phyloP scores from a whole-genome alignment of 305 asterid genomes.

The Fraxinus latifolia region DNA sequence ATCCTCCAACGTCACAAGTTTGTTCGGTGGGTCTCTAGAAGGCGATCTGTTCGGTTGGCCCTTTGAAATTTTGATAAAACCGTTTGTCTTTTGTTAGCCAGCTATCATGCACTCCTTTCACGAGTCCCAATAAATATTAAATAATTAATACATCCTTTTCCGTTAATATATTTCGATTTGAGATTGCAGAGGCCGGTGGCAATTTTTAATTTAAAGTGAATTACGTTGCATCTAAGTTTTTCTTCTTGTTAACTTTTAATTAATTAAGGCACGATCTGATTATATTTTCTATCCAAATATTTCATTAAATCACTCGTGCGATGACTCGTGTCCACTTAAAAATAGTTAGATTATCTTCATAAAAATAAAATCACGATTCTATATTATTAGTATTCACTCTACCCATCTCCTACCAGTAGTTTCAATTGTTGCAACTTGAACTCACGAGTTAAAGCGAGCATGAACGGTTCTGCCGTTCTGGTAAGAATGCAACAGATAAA shows the following conservation, averaged over 20 bases:
- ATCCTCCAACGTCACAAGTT: slow-evolving; percentile 42
- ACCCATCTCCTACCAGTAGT: no score
- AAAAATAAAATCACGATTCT: neutral
- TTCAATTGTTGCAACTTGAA: no score
- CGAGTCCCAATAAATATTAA: slow-evolving; percentile 21
- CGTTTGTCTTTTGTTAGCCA: slow-evolving; percentile 40
- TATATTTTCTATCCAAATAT: neutral
- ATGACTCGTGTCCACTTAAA: no score
- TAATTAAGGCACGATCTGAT: neutral
- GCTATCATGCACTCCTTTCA: slow-evolving; percentile 51
- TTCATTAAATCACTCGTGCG: no score
- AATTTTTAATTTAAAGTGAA: neutral
- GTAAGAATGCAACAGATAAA: no score
- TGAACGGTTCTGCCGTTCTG: no score
- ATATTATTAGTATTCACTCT: no score
- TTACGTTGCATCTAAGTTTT: neutral
- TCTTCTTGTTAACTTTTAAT: neutral
- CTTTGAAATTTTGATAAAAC: slow-evolving; percentile 28
- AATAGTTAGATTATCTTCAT: neutral
- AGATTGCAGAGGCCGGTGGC: neutral
- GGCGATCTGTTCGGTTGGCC: slow-evolving; percentile 48
- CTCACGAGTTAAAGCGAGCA: no score
- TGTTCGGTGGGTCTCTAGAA: slow-evolving; percentile 38
- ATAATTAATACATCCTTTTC: neutral
- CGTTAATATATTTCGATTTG: neutral